phyloP scores from a whole-genome alignment of 495 filamentous ascomycete genomes.

The Hypoxylon trugodes region DNA sequence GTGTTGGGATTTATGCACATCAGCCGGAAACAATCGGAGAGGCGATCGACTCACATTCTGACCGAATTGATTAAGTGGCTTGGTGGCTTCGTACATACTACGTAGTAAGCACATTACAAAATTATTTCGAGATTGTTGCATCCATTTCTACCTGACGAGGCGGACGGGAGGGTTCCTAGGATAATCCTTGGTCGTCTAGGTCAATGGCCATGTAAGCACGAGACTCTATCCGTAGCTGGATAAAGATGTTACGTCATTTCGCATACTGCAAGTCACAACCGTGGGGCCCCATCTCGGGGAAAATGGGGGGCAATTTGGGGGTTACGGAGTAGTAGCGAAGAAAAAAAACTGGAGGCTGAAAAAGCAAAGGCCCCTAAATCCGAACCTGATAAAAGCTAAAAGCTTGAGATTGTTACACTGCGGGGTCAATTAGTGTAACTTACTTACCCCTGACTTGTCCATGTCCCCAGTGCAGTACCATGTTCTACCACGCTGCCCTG shows the following conservation, averaged over 20 bases:
- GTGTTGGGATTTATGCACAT: background rate
- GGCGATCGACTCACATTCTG: background rate
- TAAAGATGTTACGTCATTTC: conserved; percentile 21
- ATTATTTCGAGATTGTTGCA: conserved; percentile 3
- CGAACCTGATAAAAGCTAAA: background rate
- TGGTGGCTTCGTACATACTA: conserved; percentile 5
- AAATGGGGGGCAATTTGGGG: conserved; percentile 3
- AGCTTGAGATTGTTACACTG: conserved; percentile 4
- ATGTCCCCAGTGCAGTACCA: too few relatives aligned
- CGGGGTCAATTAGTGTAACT: too few relatives aligned
- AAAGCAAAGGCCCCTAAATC: too few relatives aligned
- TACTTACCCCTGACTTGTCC: conserved; percentile 6
- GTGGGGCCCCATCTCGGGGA: conserved; percentile 19
- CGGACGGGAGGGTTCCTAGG: background rate
- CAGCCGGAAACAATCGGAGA: conserved; percentile 31
- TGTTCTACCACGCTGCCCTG: too few relatives aligned
- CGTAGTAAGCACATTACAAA: conserved; percentile 27
- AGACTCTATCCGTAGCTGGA: background rate
- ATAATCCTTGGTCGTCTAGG: background rate
- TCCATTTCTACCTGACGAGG: conserved; percentile 26
- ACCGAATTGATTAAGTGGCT: background rate
- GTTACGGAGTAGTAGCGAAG: background rate
- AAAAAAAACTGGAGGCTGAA: conserved; percentile 25
- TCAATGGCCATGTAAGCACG: background rate
- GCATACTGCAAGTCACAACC: conserved; percentile 4